Evolutionary conservation across 1,284 basidiomycete genomes (phyloP), one percentile per base, ranked within the genome.

Genomic region (Cutaneotrichosporon spelunceum): DNA sequence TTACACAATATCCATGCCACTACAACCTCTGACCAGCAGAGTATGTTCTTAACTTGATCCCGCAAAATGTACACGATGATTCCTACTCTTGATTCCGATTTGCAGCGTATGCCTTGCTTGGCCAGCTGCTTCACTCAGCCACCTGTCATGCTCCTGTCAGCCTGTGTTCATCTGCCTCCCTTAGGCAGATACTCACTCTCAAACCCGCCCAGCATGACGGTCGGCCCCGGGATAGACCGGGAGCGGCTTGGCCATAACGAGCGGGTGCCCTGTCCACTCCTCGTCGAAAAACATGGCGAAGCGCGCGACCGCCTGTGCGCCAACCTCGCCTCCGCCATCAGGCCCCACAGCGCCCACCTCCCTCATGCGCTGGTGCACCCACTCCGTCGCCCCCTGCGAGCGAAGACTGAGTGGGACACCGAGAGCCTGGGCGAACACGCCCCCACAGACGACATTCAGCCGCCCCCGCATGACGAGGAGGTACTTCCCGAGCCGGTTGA

Each of bases 41-140:
- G 30, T 33, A 33, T 33, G 30, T 33, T 5, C 30, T 33, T 33
- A 11, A 9, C 30, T 33, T 33, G 30, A 33, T 57, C 56, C 73
- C 65, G n/a, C n/a, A n/a, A n/a, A n/a, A n/a, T n/a, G n/a, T n/a
- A n/a, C n/a, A n/a, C n/a, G n/a, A n/a, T n/a, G n/a, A 33, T 33
- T 33, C 30, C 8, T 9, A 33, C 4, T 33, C 30, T 33, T 33
- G 30, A 7, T 33, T 11, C 8, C 30, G 30, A 33, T 11, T 33
- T n/a, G n/a, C n/a, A n/a, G n/a, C n/a, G n/a, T n/a, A n/a, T n/a
- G n/a, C n/a, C n/a, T n/a, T n/a, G n/a, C n/a, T n/a, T n/a, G n/a
- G n/a, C n/a, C n/a, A n/a, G n/a, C n/a, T n/a, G n/a, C n/a, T n/a
- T n/a, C n/a, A n/a, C n/a, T n/a, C n/a, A n/a, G n/a, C n/a, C n/a